phyloP scores from a whole-genome alignment of 306 rosid species.

The Prinsepia uniflora region DNA sequence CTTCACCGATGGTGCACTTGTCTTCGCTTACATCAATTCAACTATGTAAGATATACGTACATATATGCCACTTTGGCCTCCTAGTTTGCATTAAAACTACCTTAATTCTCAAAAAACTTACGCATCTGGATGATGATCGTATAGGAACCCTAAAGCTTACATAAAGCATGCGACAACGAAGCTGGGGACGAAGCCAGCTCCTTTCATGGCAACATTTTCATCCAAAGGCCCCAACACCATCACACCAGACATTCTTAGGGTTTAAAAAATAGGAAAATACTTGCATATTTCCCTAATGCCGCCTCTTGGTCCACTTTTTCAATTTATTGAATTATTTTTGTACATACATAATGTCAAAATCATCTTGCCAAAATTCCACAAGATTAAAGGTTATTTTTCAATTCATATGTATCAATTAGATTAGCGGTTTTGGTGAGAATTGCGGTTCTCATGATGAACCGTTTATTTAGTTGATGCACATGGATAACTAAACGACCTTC shows the following conservation, averaged over 20 bases:
- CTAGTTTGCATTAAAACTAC: not conserved
- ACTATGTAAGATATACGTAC: slow-evolving; percentile 49
- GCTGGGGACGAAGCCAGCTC: slow-evolving; percentile 72
- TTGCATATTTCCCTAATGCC: too few species aligned
- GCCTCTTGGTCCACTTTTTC: too few species aligned
- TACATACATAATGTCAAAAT: too few species aligned
- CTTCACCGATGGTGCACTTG: slow-evolving; percentile 40
- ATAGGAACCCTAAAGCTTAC: slow-evolving; percentile 60
- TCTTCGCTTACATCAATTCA: slow-evolving; percentile 53
- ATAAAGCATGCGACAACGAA: slow-evolving; percentile 56
- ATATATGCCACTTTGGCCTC: not conserved
- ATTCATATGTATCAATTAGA: too few species aligned
- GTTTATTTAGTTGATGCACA: too few species aligned
- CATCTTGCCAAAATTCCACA: too few species aligned
- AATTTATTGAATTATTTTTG: too few species aligned
- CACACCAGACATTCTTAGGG: slow-evolving; percentile 83
- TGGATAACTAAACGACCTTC: too few species aligned
- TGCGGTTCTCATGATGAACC: too few species aligned
- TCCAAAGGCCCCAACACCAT: slow-evolving; percentile 76
- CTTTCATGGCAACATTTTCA: slow-evolving; percentile 90
- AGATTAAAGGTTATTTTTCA: too few species aligned
- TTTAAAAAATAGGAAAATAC: slow-evolving; percentile 1
- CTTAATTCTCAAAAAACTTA: not conserved
- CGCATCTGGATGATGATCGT: not conserved
- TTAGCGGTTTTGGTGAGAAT: too few species aligned